Evolutionary conservation across 169 alveolate species (phyloP), one percentile per base, ranked within the genome.

Genomic region (Cyclospora cayetanensis): DNA sequence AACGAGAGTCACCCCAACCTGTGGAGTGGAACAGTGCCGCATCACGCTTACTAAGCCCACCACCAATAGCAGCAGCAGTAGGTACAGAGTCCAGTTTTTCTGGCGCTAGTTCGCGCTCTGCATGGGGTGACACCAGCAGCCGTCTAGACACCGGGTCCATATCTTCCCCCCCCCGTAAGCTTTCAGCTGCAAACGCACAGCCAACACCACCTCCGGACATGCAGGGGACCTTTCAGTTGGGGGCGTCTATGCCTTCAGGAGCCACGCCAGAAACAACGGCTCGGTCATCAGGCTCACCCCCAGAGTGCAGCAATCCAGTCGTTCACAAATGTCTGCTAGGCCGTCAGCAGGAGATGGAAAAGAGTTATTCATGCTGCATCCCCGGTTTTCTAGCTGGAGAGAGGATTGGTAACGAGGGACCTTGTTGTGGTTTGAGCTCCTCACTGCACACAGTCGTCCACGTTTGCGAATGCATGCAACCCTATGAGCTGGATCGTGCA

Each of bases 391-490:
- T 60, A 15, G 72, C 72, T 12, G 72, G 35, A 63, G 43, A 55
- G 41, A 41, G 39, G 34, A 60, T 35, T 15, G 77, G 39, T 37
- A 5, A 52, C 29, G 63, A 18, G 46, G 77, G 15, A n/a, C 90
- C 63, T 25, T 20, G 52, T 35, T 82, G 90, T 60, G 31, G 79
- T 37, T 55, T 82, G 63, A 35, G 77, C 18, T 29, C 29, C 63
- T n/a, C 76, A 9, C 7, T 12, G 0, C 90, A 82, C 77, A 66
- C 63, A n/a, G 55, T 52, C 37, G 63, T 34, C 11, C 90, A 82
- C 60, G 90, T 60, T 76, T 82, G 63, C 34, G 79, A 31, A 5
- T 66, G 63, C 60, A 82, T 82, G 90, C 15, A 12, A 15, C 27
- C 18, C 35, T 82, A 22, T 20, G 79, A 25, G 39, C 37, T 82